Conservation (phyloP, 108 stramenopile genomes). For the Conticribra weissflogii region DNA sequence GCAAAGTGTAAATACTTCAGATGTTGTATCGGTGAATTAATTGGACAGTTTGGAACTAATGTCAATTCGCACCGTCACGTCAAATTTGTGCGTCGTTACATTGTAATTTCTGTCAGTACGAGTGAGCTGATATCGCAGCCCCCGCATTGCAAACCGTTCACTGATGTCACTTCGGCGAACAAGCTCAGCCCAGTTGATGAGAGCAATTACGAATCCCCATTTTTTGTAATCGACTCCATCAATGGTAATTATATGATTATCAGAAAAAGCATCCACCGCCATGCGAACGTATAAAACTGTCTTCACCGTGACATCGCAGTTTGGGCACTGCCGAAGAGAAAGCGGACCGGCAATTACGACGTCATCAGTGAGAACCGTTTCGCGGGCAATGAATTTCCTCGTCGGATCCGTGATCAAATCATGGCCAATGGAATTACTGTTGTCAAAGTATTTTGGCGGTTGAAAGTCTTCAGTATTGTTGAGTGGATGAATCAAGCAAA, state of each 20-base stretch:
- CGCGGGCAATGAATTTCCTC: constrained; percentile 2
- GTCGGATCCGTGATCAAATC: constrained; percentile 38
- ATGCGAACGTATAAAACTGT: constrained; percentile 55
- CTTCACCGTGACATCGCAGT: not conserved
- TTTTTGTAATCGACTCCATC: constrained; percentile 41
- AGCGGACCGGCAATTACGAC: constrained; percentile 65
- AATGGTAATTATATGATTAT: constrained; percentile 40
- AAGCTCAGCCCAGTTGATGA: constrained; percentile 45
- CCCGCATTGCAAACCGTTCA: constrained; percentile 29
- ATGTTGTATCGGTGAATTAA: constrained; percentile 12
- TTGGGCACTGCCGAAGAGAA: constrained; percentile 36
- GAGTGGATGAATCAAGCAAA: constrained; percentile 43
- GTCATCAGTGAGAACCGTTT: constrained; percentile 19
- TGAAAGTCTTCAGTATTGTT: constrained; percentile 55
- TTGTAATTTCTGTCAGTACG: constrained; percentile 46
- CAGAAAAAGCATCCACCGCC: constrained; percentile 30
- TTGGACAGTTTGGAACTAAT: constrained; percentile 25
- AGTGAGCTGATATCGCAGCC: constrained; percentile 60
- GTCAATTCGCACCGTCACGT: constrained; percentile 22
- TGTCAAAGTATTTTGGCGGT: constrained; percentile 25
- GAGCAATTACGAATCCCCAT: constrained; percentile 60
- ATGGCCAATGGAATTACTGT: constrained; percentile 22
- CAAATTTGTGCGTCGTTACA: not conserved
- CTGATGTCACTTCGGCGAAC: constrained; percentile 49
- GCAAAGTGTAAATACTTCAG: not conserved